Evolutionary conservation across 768 basidiomycete species (phyloP), one percentile per base, ranked within the genome.

Genomic region (Tylopilus subfusipes): DNA sequence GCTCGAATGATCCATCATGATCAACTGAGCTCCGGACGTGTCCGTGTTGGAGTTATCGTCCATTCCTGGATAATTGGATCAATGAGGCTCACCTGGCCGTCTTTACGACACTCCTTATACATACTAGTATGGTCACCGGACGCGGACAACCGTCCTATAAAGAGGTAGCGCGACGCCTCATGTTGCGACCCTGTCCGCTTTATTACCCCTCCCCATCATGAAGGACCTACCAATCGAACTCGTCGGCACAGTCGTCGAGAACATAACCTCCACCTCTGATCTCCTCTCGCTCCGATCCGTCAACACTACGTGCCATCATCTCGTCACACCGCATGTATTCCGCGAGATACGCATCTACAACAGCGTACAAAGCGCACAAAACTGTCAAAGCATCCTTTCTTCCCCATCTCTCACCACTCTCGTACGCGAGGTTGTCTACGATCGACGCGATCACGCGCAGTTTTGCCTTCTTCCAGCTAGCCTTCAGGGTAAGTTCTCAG

Each of bases 391-490:
- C 49, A 56, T 70, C 48, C 50, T 70, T 22, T 50, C 60, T 14
- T 55, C 62, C 2, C 53, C 68, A 34, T 29, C 59, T 25, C 58
- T 70, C 10, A 57, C 70, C 21, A 1, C 56, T n/a, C 53, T 61
- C 12, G 66, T 70, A 16, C 62, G 58, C 24, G 64, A 68, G 40
- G 49, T 70, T 4, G 61, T 72, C 33, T 72, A 70, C 21, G 68
- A 70, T 52, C 50, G 54, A 16, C 68, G 68, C 12, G 62, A 70
- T 34, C 52, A 60, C 19, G 60, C 63, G 5, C 45, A 45, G 8
- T 69, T 71, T 33, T 60, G 57, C 33, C 62, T 72, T 5, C 54
- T 62, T 10, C 59, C 63, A 1, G 40, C 52, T 5, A 49, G 56
- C 12, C 16, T 24, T 14, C 53, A 62, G 1, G 68, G 68, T 60